A percentile compares a stretch with the other conserved stretches of the same genome.
phyloP scores from a whole-genome alignment of 768 basidiomycete species.

The Leccinellum albellum region DNA sequence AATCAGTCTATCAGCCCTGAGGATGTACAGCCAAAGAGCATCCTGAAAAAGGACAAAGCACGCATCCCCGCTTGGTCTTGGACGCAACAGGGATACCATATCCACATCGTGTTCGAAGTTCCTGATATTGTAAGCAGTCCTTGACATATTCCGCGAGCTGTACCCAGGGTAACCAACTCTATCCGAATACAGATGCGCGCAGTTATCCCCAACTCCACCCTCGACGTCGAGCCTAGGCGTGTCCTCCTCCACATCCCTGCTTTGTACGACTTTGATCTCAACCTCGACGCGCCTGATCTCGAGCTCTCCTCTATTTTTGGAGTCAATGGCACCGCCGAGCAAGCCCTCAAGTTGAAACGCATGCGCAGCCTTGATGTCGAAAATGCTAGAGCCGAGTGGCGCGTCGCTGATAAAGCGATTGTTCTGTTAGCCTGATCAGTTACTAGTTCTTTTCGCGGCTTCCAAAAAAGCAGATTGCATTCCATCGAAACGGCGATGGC shows the following conservation, averaged over 20 bases:
- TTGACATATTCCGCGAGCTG: conserved; percentile 2
- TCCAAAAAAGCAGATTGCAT: background rate
- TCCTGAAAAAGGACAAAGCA: conserved; percentile 34
- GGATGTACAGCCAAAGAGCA: conserved; percentile 36
- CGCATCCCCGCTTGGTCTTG: conserved; percentile 51
- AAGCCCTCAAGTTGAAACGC: conserved; percentile 51
- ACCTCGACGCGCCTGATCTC: conserved; percentile 53
- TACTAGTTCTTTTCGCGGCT: conserved; percentile 1
- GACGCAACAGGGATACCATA: conserved; percentile 37
- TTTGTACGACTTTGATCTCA: conserved; percentile 50
- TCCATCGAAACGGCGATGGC: conserved; percentile 4
- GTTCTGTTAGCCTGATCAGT: conserved; percentile 39
- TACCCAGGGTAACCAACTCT: conserved; percentile 7
- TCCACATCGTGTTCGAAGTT: conserved; percentile 51
- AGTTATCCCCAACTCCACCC: conserved; percentile 43
- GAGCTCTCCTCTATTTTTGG: conserved; percentile 39
- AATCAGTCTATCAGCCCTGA: conserved; percentile 40
- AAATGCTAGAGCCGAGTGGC: conserved; percentile 64
- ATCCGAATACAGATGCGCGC: conserved; percentile 40
- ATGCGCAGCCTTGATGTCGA: conserved; percentile 60
- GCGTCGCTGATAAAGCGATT: conserved; percentile 48
- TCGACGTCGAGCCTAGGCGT: conserved; percentile 65
- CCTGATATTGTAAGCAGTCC: conserved; percentile 51
- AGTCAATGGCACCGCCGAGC: conserved; percentile 13
- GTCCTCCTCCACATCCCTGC: conserved; percentile 50